Evolutionary conservation across 305 asterid genomes (phyloP), one percentile per base, ranked within the genome.

Genomic region (Coffea humblotiana): DNA sequence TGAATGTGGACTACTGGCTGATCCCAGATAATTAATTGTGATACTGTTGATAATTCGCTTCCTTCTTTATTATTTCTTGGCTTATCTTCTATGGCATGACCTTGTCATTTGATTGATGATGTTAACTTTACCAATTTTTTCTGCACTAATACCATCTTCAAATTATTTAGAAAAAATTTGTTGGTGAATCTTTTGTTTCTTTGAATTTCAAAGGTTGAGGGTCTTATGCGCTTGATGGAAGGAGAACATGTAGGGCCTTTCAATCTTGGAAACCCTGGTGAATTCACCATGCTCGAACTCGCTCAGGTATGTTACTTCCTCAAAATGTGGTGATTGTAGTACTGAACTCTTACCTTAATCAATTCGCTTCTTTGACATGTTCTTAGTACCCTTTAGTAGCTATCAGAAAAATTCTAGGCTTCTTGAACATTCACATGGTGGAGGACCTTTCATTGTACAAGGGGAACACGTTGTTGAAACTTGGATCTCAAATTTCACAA

Each of bases 231-330:
- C 25, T 86, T 95, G 92, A 95, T 95, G 99, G 99, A 95, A 89
- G 98, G 99, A 79, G 99, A 95, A 84, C 98, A 95, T 52, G 97
- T 95, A 23, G 99, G 99, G 16, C 99, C 99, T 64, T 95, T 95
- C 92, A 95, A 95, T 83, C 95, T 95, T 49, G 99, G 99, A 8
- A 95, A 95, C 86, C 99, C 99, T 0, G 99, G 98, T 37, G 98
- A 95, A 90, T 95, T 95, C 74, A 95, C 99, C 74, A 95, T 95
- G 99, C 97, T 95, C 27, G 98, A 95, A 82, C 98, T 95, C 82
- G 99, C 99, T 82, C 84, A 95, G 97, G 99, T 95, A 88, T 60
- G 82, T 58, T 13, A 63, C 54, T 25, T 10, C 9, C 7, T 23
- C 14, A 16, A 25, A 13, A 14, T n/a, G 32, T 29, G 37, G 52